phyloP scores from a whole-genome alignment of 805 yeast species.

The Scheffersomyces coipomensis region DNA sequence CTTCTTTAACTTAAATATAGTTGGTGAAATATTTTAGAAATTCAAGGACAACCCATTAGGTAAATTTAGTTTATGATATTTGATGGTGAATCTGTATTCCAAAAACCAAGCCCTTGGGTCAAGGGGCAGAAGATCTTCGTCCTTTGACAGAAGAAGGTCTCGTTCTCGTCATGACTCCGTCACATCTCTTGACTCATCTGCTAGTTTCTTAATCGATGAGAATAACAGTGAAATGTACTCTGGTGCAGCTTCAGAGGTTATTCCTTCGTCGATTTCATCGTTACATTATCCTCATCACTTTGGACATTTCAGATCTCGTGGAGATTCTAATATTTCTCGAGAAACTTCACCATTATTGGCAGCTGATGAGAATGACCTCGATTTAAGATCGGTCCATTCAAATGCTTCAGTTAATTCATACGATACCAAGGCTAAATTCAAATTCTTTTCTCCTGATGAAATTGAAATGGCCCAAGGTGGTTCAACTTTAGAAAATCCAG shows the following conservation, averaged over 20 bases:
- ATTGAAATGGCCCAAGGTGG: slow-evolving; percentile 87
- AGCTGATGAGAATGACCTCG: slow-evolving; percentile 24
- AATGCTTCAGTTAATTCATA: slow-evolving; percentile 34
- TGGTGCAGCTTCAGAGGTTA: slow-evolving; percentile 73
- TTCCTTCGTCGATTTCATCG: slow-evolving; percentile 76
- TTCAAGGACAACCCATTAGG: no score
- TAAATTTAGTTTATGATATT: background rate
- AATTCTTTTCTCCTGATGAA: slow-evolving; percentile 80
- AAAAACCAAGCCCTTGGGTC: slow-evolving; percentile 3
- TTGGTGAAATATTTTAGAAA: no score
- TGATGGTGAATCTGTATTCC: slow-evolving; percentile 1
- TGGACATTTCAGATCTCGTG: slow-evolving; percentile 19
- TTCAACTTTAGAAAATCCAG: slow-evolving; percentile 65
- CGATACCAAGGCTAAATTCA: slow-evolving; percentile 50
- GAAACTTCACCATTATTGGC: slow-evolving; percentile 36
- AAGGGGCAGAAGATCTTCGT: slow-evolving; percentile 20
- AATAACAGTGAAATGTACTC: slow-evolving; percentile 71
- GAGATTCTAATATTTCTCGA: slow-evolving; percentile 17
- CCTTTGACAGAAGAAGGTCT: slow-evolving; percentile 17
- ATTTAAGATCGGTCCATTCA: slow-evolving; percentile 31
- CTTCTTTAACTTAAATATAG: no score
- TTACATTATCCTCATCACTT: slow-evolving; percentile 70
- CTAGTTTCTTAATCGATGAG: slow-evolving; percentile 43
- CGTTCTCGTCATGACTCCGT: slow-evolving; percentile 32
- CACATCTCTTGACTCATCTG: slow-evolving; percentile 26